Percentiles rank a stretch among this genome's conserved stretches.
phyloP scores from a whole-genome alignment of 352 stramenopile genomes.

The Aphanomyces cochlioides region DNA sequence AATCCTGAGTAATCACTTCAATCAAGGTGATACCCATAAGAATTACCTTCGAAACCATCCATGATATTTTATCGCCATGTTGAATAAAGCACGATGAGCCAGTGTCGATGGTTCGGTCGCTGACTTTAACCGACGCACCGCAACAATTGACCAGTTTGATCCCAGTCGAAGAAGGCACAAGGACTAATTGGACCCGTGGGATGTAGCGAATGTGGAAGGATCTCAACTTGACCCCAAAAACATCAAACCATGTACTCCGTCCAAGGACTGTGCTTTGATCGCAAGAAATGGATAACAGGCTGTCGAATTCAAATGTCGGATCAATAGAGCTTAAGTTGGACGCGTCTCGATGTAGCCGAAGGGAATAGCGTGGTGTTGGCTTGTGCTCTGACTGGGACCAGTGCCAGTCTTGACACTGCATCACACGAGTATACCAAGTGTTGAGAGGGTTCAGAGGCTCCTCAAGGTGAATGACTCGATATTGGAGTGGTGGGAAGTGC shows the following conservation, averaged over 20 bases:
- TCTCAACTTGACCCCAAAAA: background rate
- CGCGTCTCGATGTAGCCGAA: background rate
- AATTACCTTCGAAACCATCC: slow-evolving; percentile 5
- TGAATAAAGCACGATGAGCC: background rate
- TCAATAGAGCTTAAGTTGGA: background rate
- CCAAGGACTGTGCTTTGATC: background rate
- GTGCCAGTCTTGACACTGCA: slow-evolving; percentile 4
- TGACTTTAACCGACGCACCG: background rate
- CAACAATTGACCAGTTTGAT: slow-evolving; percentile 4
- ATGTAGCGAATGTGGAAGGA: slow-evolving; percentile 11
- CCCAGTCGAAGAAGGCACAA: background rate
- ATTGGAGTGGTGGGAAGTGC: slow-evolving; percentile 12
- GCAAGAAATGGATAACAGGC: slow-evolving; percentile 9
- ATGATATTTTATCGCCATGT: slow-evolving; percentile 6
- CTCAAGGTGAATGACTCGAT: background rate
- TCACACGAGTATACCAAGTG: background rate
- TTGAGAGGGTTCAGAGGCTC: background rate
- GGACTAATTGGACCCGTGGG: background rate
- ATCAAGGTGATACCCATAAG: no score
- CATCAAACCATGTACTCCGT: slow-evolving; percentile 1
- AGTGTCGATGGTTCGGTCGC: background rate
- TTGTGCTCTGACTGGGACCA: background rate
- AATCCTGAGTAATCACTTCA: no score
- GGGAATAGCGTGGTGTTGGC: background rate
- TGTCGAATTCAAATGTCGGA: background rate